These are phyloP conservation scores for Raffaelea ambrosiae DNA, from an alignment of 2,329 filamentous ascomycete genomes.

Conservation along the genomic window DNA sequence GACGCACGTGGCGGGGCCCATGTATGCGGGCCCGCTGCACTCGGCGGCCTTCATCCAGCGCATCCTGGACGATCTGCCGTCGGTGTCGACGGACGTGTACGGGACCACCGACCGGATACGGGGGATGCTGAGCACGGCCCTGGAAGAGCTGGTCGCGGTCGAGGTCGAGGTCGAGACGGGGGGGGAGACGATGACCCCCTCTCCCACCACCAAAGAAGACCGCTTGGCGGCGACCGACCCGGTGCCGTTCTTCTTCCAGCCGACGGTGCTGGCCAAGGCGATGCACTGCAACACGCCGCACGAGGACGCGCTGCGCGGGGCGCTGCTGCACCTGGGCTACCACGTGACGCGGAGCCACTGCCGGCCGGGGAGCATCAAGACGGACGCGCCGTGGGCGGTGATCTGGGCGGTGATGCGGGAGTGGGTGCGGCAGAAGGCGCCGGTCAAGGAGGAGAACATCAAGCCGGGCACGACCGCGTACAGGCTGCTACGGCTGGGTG, in stretches of 20 bases:
- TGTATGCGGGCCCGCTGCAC: constrained; percentile 90
- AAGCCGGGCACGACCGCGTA: constrained; percentile 64
- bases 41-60: constrained; percentile 72
- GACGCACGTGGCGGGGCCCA: constrained; percentile 83
- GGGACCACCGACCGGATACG: constrained; percentile 73
- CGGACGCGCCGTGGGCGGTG: constrained; percentile 80
- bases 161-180: constrained; percentile 5
- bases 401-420: constrained; percentile 93
- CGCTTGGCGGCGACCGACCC: constrained; percentile 60
- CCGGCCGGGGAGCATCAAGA: constrained; percentile 84
- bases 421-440: constrained; percentile 75
- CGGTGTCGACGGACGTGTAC: constrained; percentile 61
- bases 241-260: constrained; percentile 80
- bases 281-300: constrained; percentile 73
- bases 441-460: constrained; percentile 65
- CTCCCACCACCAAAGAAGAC: constrained; percentile 21
- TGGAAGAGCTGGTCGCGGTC: constrained; percentile 56
- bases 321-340: constrained; percentile 73
- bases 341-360: constrained; percentile 79
- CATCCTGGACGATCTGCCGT: constrained; percentile 65
- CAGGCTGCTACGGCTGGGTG: constrained; percentile 49
- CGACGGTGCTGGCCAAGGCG: constrained; percentile 64
- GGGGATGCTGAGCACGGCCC: constrained; percentile 83
- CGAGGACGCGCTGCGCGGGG: constrained; percentile 73
- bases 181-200: not conserved